phyloP scores from a whole-genome alignment of 177 flowering plant species.

The Vitis hybrid region DNA sequence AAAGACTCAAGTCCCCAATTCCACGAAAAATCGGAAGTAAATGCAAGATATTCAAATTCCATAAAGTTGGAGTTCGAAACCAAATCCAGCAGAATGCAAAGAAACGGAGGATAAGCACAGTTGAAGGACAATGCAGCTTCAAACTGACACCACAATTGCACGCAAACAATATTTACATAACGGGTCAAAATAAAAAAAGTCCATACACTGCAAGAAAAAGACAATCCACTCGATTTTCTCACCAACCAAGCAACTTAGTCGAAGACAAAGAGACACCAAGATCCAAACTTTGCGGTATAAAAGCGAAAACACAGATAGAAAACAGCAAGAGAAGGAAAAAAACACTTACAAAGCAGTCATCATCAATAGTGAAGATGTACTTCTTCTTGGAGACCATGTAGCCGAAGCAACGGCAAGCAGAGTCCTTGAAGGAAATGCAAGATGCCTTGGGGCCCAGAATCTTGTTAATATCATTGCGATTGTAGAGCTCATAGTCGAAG shows the following conservation, averaged over 20 bases:
- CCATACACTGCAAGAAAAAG: background rate
- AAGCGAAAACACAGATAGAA: background rate
- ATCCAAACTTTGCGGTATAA: background rate
- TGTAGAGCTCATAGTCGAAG: slow-evolving; percentile 70
- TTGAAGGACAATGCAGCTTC: too few relatives aligned
- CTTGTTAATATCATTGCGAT: slow-evolving; percentile 64
- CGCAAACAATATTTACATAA: too few relatives aligned
- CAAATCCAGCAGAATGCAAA: background rate
- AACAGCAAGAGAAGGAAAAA: background rate
- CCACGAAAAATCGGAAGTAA: too few relatives aligned
- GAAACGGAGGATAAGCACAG: too few relatives aligned
- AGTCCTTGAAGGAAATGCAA: slow-evolving; percentile 81
- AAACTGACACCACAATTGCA: too few relatives aligned
- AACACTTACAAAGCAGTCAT: slow-evolving; percentile 70
- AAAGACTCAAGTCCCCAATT: too few relatives aligned
- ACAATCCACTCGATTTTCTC: too few relatives aligned
- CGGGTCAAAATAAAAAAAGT: background rate
- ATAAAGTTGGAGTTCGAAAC: background rate
- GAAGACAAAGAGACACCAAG: background rate
- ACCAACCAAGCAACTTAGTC: too few relatives aligned
- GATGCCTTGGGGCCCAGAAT: slow-evolving; percentile 70
- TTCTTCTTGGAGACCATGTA: slow-evolving; percentile 84
- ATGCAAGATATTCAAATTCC: too few relatives aligned
- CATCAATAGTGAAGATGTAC: slow-evolving; percentile 78
- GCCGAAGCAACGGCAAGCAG: slow-evolving; percentile 81